Conservation (phyloP, 2,329 filamentous ascomycete genomes). For the Xenosphaeropsis pyriputrescens region DNA sequence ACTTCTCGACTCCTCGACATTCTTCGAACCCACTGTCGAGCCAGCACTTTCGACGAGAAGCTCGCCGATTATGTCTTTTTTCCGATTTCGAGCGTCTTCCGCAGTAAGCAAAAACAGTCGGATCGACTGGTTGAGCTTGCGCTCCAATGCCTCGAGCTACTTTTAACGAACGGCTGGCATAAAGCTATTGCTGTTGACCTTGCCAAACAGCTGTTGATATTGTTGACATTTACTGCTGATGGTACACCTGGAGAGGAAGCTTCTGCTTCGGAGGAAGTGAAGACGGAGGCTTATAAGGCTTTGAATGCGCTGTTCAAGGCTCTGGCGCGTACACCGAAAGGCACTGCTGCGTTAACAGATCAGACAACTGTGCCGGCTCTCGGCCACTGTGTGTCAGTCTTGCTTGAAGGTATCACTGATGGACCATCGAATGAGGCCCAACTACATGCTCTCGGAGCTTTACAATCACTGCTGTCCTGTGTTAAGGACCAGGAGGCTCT, state of each 20-base stretch:
- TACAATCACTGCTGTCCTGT: conserved; percentile 45
- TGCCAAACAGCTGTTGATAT: conserved; percentile 70
- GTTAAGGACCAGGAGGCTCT: conserved; percentile 62
- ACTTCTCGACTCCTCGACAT: conserved; percentile 28
- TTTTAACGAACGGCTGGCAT: conserved; percentile 72
- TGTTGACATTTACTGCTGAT: conserved; percentile 70
- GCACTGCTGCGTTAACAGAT: conserved; percentile 33
- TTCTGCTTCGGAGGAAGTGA: conserved; percentile 56
- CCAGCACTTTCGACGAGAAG: conserved; percentile 54
- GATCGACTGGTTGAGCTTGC: conserved; percentile 60
- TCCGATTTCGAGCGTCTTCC: conserved; percentile 75
- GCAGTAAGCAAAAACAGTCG: conserved; percentile 57
- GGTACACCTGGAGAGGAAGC: conserved; percentile 45
- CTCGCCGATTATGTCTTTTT: conserved; percentile 93
- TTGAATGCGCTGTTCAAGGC: conserved; percentile 51
- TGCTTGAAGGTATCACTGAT: conserved; percentile 59
- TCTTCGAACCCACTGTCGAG: conserved; percentile 25
- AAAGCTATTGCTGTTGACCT: conserved; percentile 54
- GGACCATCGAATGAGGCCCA: conserved; percentile 55
- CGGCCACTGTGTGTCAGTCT: conserved; percentile 67
- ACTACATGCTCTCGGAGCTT: conserved; percentile 48
- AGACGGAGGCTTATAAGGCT: conserved; percentile 54
- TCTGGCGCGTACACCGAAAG: conserved; percentile 32
- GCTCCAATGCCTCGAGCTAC: conserved; percentile 57
- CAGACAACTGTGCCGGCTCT: conserved; percentile 58